Evolutionary conservation across 2,329 filamentous ascomycete species (phyloP).

Genomic region (Claviceps quebecensis): DNA sequence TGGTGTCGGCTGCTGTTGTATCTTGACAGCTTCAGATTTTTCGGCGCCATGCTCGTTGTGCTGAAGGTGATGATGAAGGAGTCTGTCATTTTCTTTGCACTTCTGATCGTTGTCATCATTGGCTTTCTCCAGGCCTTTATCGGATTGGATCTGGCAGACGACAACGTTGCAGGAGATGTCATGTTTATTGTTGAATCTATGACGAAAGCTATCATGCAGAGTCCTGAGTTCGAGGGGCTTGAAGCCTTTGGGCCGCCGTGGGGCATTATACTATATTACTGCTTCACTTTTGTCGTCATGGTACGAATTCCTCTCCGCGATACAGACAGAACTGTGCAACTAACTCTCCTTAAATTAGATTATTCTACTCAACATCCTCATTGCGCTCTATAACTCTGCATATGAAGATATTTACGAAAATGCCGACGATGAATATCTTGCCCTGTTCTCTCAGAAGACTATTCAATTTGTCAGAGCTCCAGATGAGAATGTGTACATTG

Average conservation of each 20-base stretch:
- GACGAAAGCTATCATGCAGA: conserved; percentile 83
- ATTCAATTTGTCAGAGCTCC: conserved; percentile 94
- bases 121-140: conserved; percentile 91
- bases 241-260: conserved; percentile 87
- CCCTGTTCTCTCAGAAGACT: conserved; percentile 83
- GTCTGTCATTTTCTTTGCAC: conserved; percentile 89
- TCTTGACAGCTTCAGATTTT: conserved; percentile 86
- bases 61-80: conserved; percentile 92
- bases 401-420: conserved; percentile 93
- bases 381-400: conserved; percentile 91
- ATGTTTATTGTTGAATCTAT: conserved; percentile 66
- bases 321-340: not conserved
- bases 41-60: conserved; percentile 95
- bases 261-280: conserved; percentile 88
- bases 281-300: conserved; percentile 96
- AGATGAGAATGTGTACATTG: conserved; percentile 96
- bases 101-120: conserved; percentile 69
- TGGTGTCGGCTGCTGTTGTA: conserved; percentile 89
- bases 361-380: conserved; percentile 84
- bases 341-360: conserved; percentile 24
- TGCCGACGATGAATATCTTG: conserved; percentile 89
- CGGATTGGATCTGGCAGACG: conserved; percentile 73
- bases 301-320: conserved; percentile 29
- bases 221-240: conserved; percentile 78
- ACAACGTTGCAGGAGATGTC: conserved; percentile 53